Conservation (phyloP, 2,329 filamentous ascomycete species). For the Curvularia verruculosa region DNA sequence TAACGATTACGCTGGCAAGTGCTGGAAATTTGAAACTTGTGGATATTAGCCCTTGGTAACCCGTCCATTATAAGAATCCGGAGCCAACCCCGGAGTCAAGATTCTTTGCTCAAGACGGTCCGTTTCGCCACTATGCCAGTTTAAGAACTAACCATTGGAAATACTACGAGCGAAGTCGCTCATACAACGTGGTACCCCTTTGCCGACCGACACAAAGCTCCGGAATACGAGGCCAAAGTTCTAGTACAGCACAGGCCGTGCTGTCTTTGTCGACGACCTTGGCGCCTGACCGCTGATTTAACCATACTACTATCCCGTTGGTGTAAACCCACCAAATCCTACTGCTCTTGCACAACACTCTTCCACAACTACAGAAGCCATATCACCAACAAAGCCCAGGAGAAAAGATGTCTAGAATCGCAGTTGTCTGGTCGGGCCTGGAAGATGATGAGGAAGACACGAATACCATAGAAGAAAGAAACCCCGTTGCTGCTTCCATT, state of each 20-base stretch:
- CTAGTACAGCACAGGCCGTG: constrained; percentile 10
- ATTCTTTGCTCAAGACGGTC: constrained; percentile 3
- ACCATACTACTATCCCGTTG: constrained; percentile 3
- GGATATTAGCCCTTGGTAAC: constrained; percentile 7
- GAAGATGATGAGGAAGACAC: constrained; percentile 12
- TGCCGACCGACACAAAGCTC: constrained; percentile 5
- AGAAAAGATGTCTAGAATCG: constrained; percentile 20
- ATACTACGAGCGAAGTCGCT: neutral
- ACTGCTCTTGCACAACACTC: neutral
- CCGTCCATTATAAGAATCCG: constrained; percentile 3
- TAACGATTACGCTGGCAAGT: neutral
- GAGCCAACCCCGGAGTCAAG: constrained; percentile 8
- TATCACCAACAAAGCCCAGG: neutral
- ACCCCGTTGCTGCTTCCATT: constrained; percentile 15
- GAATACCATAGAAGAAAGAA: constrained; percentile 16
- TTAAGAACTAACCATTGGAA: constrained; percentile 2
- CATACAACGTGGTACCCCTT: constrained; percentile 1
- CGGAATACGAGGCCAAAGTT: constrained; percentile 3
- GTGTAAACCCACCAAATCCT: neutral
- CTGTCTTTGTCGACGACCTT: neutral
- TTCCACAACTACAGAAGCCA: neutral
- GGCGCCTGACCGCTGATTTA: constrained; percentile 7
- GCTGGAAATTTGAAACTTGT: neutral
- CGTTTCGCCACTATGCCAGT: constrained; percentile 2
- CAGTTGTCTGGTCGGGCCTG: constrained; percentile 21